Conservation (phyloP, 2,329 filamentous ascomycete genomes). For the Talaromyces piceae region DNA sequence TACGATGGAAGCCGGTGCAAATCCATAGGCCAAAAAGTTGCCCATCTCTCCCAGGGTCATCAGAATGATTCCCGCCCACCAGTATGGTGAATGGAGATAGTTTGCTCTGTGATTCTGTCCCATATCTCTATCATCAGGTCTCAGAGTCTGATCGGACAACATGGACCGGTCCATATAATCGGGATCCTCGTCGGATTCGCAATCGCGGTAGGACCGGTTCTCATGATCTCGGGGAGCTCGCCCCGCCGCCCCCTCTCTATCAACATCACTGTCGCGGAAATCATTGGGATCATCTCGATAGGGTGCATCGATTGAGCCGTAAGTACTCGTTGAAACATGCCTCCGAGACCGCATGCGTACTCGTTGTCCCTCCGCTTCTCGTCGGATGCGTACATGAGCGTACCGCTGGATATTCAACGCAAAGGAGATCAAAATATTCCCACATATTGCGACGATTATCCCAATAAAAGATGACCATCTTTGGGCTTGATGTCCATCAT, state of each 20-base stretch:
- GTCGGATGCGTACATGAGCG: constrained; percentile 77
- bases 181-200: constrained; percentile 23
- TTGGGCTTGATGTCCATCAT: constrained; percentile 15
- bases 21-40: constrained; percentile 95
- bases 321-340: constrained; percentile 21
- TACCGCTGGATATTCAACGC: constrained; percentile 96
- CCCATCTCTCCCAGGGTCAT: constrained; percentile 91
- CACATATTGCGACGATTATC: constrained; percentile 83
- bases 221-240: not conserved
- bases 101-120: constrained; percentile 49
- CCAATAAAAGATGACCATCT: constrained; percentile 89
- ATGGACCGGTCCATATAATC: constrained; percentile 23
- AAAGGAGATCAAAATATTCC: constrained; percentile 89
- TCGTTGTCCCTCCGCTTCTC: constrained; percentile 56
- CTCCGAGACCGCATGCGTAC: constrained; percentile 36
- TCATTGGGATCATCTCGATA: constrained; percentile 12
- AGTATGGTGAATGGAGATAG: constrained; percentile 87
- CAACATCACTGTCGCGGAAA: constrained; percentile 1
- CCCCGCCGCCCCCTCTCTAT: constrained; percentile 3
- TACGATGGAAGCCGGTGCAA: constrained; percentile 94
- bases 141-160: constrained; percentile 31
- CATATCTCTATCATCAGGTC: constrained; percentile 12
- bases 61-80: constrained; percentile 89
- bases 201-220: constrained; percentile 11
- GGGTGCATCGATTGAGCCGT: constrained; percentile 36